Evolutionary conservation across 2,329 filamentous ascomycete genomes (phyloP).

Genomic region (Pleomassaria siparia): DNA sequence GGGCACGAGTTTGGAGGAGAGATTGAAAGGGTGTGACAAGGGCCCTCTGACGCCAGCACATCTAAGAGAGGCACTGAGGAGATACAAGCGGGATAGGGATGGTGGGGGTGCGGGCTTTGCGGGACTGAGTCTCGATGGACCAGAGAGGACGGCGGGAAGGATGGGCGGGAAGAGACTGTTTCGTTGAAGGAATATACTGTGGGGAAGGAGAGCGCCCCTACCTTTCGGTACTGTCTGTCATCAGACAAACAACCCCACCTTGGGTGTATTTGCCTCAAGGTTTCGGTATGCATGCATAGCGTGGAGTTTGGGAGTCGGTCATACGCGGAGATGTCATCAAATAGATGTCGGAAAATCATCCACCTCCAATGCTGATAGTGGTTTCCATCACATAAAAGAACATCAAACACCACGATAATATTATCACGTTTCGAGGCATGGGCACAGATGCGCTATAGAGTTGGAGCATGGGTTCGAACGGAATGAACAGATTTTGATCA

Average conservation of each 20-base stretch:
- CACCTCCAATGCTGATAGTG: too few relatives aligned
- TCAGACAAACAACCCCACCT: background rate
- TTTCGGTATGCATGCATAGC: slow-evolving; percentile 7
- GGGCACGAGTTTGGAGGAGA: slow-evolving; percentile 26
- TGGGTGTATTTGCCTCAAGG: background rate
- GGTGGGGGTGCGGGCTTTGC: slow-evolving; percentile 60
- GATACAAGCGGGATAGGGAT: slow-evolving; percentile 65
- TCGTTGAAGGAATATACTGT: too few relatives aligned
- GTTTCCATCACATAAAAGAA: too few relatives aligned
- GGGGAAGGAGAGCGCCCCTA: too few relatives aligned
- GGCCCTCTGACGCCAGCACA: slow-evolving; percentile 72
- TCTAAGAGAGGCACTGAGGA: slow-evolving; percentile 69
- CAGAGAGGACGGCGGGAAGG: slow-evolving; percentile 47
- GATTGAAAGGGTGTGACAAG: slow-evolving; percentile 41
- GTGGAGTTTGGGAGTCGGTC: slow-evolving; percentile 5
- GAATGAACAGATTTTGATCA: slow-evolving; percentile 2
- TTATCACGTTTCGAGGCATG: too few relatives aligned
- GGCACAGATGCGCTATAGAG: background rate
- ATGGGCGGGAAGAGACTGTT: slow-evolving; percentile 51
- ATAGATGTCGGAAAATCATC: too few relatives aligned
- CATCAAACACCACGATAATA: too few relatives aligned
- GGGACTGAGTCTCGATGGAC: slow-evolving; percentile 52
- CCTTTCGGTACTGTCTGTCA: background rate
- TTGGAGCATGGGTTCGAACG: background rate
- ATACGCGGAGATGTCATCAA: too few relatives aligned